phyloP scores from a whole-genome alignment of 1,139 yeast genomes.

The Magnusiomyces paraingens region DNA sequence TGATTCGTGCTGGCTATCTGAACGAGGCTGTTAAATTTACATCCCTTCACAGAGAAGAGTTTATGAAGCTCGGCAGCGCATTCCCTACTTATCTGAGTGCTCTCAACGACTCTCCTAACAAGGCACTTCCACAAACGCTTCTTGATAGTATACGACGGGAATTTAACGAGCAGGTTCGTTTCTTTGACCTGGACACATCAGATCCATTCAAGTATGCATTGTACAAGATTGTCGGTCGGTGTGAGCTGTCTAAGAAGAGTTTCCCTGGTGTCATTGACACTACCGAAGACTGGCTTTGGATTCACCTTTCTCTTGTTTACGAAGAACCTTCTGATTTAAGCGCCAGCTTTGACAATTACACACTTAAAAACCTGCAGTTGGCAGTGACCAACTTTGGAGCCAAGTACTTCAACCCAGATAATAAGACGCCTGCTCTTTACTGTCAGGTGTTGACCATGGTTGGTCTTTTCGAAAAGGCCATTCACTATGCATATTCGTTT shows the following conservation, averaged over 20 bases:
- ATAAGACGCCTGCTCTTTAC: conserved; percentile 61
- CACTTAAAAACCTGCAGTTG: conserved; percentile 62
- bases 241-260: conserved; percentile 72
- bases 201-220: conserved; percentile 91
- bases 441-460: conserved; percentile 66
- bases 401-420: conserved; percentile 55
- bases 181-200: conserved; percentile 46
- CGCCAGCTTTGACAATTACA: conserved; percentile 64
- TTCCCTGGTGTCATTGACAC: conserved; percentile 69
- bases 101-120: conserved; percentile 54
- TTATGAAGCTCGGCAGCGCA: conserved; percentile 77
- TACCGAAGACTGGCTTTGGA: conserved; percentile 97
- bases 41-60: conserved; percentile 47
- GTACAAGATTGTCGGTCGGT: conserved; percentile 86
- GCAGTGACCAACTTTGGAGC: conserved; percentile 68
- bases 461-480: conserved; percentile 80
- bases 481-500: conserved; percentile 57
- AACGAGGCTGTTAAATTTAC: conserved; percentile 67
- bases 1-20: conserved; percentile 75
- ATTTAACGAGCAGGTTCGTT: conserved; percentile 77
- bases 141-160: conserved; percentile 69
- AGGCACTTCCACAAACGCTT: conserved; percentile 56
- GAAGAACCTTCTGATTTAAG: conserved; percentile 41
- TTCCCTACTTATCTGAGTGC: conserved; percentile 77
- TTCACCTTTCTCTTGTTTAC: conserved; percentile 69